Evolutionary conservation across 768 basidiomycete genomes (phyloP), one percentile per base, ranked within the genome.

Genomic region (Astraeus odoratus): DNA sequence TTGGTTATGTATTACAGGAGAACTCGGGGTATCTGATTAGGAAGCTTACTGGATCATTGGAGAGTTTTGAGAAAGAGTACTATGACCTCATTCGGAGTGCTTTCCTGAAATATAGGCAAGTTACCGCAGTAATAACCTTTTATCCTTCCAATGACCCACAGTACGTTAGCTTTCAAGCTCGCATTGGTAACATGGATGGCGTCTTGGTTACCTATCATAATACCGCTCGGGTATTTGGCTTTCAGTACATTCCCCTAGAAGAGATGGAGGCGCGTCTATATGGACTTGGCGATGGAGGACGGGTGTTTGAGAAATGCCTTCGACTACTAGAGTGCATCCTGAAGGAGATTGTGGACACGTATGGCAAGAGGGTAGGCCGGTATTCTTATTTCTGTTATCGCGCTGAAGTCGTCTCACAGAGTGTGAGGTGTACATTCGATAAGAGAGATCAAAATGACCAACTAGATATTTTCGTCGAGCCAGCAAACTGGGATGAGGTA

Each of bases 151-250:
- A 19, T 30, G 30, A 33, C 34, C 31, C 46, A 16, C 19, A 22
- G 5, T 22, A 13, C 13, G 33, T n/a, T 48, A 92, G 89, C 51
- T 85, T 98, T 69, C 95, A 99, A 73, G 94, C 78, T 2, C 83
- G 95, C 4, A 98, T 99, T 49, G 95, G 95, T 8, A 81, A 84
- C 58, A 98, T 98, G 95, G 93, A 96, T 57, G 95, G 95, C 13
- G 84, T 97, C 7, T 73, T 92, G 48, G 79, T 91, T 30, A 82
- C 89, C 18, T 90, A 87, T 57, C 88, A 91, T 57, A 96, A 95
- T 50, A 94, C 89, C 1, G 77, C 78, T 6, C 75, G 77, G 15
- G 77, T 96, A 40, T 92, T 92, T 55, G 95, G 95, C 1, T 97
- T 97, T 71, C 91, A 97, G 62, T 99, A 98, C 58, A 66, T 95